Evolutionary conservation across 805 yeast genomes (phyloP).

Genomic region (Wickerhamomyces canadensis): DNA sequence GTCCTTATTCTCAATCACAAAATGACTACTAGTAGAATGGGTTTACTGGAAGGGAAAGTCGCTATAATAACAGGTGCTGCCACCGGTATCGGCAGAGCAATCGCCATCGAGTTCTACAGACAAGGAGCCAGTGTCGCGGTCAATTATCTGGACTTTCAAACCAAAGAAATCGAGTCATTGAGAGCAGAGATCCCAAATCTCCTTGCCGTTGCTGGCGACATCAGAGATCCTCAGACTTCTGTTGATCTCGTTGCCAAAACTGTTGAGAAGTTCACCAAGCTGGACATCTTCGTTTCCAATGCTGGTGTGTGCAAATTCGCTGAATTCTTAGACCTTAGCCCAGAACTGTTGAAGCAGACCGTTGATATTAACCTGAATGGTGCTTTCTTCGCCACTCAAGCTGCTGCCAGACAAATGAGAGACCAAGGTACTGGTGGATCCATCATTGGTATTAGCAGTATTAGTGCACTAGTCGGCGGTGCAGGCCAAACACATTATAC

Average conservation of each 20-base stretch:
- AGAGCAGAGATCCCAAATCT: slow-evolving; percentile 15
- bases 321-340: slow-evolving; percentile 36
- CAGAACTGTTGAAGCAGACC: slow-evolving; percentile 30
- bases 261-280: slow-evolving; percentile 33
- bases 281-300: slow-evolving; percentile 38
- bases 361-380: slow-evolving; percentile 39
- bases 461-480: slow-evolving; percentile 42
- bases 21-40: neutral
- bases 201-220: slow-evolving; percentile 40
- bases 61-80: slow-evolving; percentile 41
- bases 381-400: slow-evolving; percentile 39
- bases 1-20: neutral
- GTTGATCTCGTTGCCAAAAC: slow-evolving; percentile 25
- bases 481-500: slow-evolving; percentile 40
- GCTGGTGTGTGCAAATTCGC: slow-evolving; percentile 41
- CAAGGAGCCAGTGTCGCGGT: slow-evolving; percentile 39
- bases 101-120: slow-evolving; percentile 35
- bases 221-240: slow-evolving; percentile 34
- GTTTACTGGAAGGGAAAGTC: slow-evolving; percentile 28
- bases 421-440: slow-evolving; percentile 42
- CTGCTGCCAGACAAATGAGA: slow-evolving; percentile 40
- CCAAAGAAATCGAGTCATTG: slow-evolving; percentile 13
- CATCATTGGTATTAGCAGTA: slow-evolving; percentile 38
- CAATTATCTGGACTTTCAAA: slow-evolving; percentile 26
- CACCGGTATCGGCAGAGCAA: slow-evolving; percentile 41